phyloP scores from a whole-genome alignment of 1,284 basidiomycete genomes.

The Testicularia cyperi region DNA sequence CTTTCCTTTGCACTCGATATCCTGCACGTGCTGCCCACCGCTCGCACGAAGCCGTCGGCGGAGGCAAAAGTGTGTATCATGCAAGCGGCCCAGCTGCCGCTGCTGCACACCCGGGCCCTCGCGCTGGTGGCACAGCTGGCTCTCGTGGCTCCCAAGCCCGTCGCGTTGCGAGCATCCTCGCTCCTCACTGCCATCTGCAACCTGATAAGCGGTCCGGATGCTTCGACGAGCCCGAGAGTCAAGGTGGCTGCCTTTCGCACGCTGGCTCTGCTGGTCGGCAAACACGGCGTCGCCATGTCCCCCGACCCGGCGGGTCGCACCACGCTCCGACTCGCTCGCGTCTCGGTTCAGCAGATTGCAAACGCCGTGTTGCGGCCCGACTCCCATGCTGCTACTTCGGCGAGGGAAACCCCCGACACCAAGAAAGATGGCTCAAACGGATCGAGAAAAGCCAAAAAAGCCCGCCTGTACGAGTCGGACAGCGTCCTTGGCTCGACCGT shows the following conservation, averaged over 20 bases:
- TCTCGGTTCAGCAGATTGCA: constrained; percentile 13
- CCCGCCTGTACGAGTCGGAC: constrained; percentile 45
- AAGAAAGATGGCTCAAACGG: not conserved
- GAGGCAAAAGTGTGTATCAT: constrained; percentile 28
- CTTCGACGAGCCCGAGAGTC: constrained; percentile 3
- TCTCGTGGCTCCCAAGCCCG: constrained; percentile 11
- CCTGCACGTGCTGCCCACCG: constrained; percentile 63
- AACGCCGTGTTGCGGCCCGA: constrained; percentile 10
- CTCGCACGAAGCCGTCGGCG: constrained; percentile 23
- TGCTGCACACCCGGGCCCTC: constrained; percentile 22
- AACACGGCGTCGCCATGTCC: constrained; percentile 14
- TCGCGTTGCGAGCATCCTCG: constrained; percentile 11
- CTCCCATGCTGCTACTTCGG: not conserved
- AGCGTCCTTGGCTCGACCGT: constrained; percentile 13
- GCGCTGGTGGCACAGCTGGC: constrained; percentile 27
- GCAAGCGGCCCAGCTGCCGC: constrained; percentile 13
- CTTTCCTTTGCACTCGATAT: constrained; percentile 59
- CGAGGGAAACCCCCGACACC: constrained; percentile 2
- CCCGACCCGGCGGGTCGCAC: constrained; percentile 35
- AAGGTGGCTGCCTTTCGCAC: constrained; percentile 26
- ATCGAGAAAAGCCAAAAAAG: constrained; percentile 22
- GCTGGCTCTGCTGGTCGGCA: constrained; percentile 19
- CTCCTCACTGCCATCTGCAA: constrained; percentile 27
- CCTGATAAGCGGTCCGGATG: constrained; percentile 14
- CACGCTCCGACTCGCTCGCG: constrained; percentile 36